phyloP scores from a whole-genome alignment of 164 flowering plant genomes.

The Magnolia changhungtana region DNA sequence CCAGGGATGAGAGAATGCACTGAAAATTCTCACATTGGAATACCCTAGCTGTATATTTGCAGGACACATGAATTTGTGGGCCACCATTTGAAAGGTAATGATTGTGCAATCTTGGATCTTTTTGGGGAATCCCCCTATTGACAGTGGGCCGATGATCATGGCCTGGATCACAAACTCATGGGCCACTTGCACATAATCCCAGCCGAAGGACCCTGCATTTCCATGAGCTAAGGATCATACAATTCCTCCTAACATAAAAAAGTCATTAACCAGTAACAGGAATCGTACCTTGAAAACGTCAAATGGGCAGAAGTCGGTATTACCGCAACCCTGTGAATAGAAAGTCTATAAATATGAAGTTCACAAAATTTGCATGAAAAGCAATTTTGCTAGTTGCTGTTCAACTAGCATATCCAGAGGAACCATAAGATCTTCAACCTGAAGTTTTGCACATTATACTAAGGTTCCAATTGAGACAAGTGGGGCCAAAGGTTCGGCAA shows the following conservation, averaged over 20 bases:
- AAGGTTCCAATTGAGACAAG: too few relatives aligned
- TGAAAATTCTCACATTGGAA: neutral
- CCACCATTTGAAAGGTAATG: neutral
- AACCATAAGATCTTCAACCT: too few relatives aligned
- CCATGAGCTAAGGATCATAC: neutral
- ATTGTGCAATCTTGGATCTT: neutral
- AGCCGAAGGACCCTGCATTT: neutral
- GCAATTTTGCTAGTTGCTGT: neutral
- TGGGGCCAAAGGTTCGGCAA: too few relatives aligned
- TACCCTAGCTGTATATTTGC: neutral
- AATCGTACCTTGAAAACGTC: slow-evolving; percentile 74
- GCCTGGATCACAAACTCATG: neutral
- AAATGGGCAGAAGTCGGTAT: slow-evolving; percentile 61
- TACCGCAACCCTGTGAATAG: slow-evolving; percentile 51
- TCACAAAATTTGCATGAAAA: neutral
- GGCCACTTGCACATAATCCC: neutral
- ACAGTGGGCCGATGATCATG: neutral
- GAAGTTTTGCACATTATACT: too few relatives aligned
- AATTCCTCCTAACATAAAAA: neutral
- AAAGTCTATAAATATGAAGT: neutral
- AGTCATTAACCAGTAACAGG: too few relatives aligned
- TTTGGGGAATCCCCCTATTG: neutral
- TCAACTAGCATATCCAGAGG: too few relatives aligned
- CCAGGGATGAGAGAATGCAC: neutral
- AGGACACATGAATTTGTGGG: neutral